Conservation (phyloP, 164 flowering plant genomes). For the Tinospora cordifolia region DNA sequence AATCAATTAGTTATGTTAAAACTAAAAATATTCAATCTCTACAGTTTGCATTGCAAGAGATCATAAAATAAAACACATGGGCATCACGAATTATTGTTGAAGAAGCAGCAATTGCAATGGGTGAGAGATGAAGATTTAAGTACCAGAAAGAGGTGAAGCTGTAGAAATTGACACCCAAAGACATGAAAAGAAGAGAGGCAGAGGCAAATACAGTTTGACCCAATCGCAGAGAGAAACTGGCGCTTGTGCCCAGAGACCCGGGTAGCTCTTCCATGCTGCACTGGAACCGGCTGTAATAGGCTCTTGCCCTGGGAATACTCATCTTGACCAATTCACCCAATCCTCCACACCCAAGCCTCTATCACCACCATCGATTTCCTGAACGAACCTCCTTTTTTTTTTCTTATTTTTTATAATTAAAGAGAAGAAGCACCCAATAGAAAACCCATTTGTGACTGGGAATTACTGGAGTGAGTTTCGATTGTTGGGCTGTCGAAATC, state of each 20-base stretch:
- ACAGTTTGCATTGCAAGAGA: too few relatives aligned
- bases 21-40: too few relatives aligned
- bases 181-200: conserved; percentile 72
- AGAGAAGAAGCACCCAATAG: not conserved
- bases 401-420: too few relatives aligned
- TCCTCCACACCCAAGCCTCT: conserved; percentile 9
- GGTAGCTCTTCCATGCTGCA: conserved; percentile 55
- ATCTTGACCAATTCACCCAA: conserved; percentile 19
- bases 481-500: conserved; percentile 1
- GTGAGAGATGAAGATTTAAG: not conserved
- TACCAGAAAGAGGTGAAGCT: conserved; percentile 74
- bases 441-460: not conserved
- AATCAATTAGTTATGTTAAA: too few relatives aligned
- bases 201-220: conserved; percentile 68
- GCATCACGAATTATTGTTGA: not conserved
- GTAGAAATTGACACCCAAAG: conserved; percentile 57
- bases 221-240: conserved; percentile 61
- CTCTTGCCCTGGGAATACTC: conserved; percentile 10
- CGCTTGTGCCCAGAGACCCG: conserved; percentile 66
- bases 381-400: conserved; percentile 4
- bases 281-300: too few relatives aligned
- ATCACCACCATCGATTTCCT: conserved; percentile 13
- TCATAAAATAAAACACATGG: not conserved
- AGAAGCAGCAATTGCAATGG: not conserved
- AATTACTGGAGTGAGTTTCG: not conserved